Conservation (phyloP, 345 rosid genomes). For the Melaleuca quinquenervia region DNA sequence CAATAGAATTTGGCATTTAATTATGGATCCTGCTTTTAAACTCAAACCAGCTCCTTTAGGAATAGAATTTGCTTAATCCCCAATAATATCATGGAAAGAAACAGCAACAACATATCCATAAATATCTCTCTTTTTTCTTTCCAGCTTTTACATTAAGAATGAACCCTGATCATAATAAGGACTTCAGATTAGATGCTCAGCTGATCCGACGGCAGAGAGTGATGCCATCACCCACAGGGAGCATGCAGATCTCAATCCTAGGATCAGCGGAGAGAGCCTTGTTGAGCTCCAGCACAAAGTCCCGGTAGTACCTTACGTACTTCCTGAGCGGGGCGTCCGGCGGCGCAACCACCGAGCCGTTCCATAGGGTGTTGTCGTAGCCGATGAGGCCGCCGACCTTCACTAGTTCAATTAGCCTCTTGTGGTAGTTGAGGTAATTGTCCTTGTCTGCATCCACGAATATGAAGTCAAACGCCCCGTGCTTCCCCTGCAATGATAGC, state of each 20-base stretch:
- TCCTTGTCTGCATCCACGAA: slow-evolving; percentile 98
- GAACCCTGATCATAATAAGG: background rate
- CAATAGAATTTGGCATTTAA: background rate
- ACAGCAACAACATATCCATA: background rate
- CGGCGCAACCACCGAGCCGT: slow-evolving; percentile 85
- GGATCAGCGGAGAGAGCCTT: slow-evolving; percentile 97
- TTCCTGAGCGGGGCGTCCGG: slow-evolving; percentile 77
- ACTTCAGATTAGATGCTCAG: slow-evolving; percentile 5
- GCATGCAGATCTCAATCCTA: slow-evolving; percentile 93
- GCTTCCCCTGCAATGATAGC: slow-evolving; percentile 41
- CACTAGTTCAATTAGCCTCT: slow-evolving; percentile 68
- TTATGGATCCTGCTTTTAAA: background rate
- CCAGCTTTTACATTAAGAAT: background rate
- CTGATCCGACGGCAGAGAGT: slow-evolving; percentile 90
- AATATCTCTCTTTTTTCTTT: background rate
- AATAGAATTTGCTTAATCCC: background rate
- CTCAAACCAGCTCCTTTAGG: background rate
- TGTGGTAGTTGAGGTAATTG: slow-evolving; percentile 87
- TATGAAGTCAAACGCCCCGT: slow-evolving; percentile 71
- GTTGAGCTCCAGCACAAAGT: slow-evolving; percentile 85
- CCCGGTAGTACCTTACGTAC: slow-evolving; percentile 75
- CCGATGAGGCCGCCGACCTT: slow-evolving; percentile 88
- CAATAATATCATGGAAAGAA: background rate
- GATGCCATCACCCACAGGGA: slow-evolving; percentile 92
- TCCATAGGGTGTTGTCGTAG: slow-evolving; percentile 97